These are phyloP conservation scores for Coemansia javaensis DNA, from an alignment of 192 early-diverging fungal genomes.

Conservation along the genomic window DNA sequence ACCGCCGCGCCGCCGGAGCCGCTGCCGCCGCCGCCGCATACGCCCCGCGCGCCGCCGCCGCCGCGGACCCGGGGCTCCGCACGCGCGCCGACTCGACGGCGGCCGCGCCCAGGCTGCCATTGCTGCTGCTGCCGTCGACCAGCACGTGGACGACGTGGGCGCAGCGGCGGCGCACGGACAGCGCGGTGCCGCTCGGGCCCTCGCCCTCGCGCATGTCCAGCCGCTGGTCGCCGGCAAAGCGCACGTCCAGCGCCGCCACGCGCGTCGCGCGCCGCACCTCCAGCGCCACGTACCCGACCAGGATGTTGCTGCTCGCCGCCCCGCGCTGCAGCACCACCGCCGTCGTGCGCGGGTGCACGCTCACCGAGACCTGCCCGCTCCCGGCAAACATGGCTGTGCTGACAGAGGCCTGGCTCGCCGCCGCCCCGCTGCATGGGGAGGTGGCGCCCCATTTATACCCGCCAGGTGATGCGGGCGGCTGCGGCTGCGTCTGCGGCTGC, in stretches of 20 bases:
- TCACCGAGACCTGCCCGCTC: constrained; percentile 3
- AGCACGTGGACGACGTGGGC: constrained; percentile 18
- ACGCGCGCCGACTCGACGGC: background rate
- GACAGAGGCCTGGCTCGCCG: background rate
- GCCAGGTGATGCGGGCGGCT: too few species aligned
- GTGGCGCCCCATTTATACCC: too few species aligned
- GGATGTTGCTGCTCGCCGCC: constrained; percentile 11
- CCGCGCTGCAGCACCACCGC: constrained; percentile 20
- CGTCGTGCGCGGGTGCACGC: constrained; percentile 31
- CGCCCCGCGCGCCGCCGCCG: background rate
- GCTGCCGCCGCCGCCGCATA: constrained; percentile 1
- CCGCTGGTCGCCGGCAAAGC: constrained; percentile 18
- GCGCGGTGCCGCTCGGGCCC: constrained; percentile 22
- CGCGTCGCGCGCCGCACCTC: constrained; percentile 5
- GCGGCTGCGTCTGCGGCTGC: too few species aligned
- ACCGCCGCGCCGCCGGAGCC: too few species aligned
- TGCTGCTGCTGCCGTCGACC: constrained; percentile 4
- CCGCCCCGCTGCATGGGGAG: too few species aligned
- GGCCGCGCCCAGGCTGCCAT: constrained; percentile 3
- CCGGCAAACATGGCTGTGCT: constrained; percentile 1
- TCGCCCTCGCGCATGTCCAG: constrained; percentile 30
- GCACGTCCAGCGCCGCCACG: constrained; percentile 14
- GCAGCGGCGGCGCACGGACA: constrained; percentile 11
- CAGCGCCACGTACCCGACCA: constrained; percentile 24
- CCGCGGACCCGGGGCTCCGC: too few species aligned